phyloP scores from a whole-genome alignment of 2,329 filamentous ascomycete species.

The Monilinia fructigena region DNA sequence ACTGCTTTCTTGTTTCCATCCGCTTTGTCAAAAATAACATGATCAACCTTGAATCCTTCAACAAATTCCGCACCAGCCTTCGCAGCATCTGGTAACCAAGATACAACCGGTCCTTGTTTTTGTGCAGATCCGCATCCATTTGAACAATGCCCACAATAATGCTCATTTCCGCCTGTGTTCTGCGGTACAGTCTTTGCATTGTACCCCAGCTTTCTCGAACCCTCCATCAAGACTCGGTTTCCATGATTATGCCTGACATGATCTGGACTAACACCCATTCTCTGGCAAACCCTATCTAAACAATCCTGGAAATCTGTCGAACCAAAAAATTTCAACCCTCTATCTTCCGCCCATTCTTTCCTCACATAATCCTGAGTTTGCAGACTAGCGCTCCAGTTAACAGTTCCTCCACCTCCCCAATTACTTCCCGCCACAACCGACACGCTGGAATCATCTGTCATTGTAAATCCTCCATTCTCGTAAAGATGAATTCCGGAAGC shows the following conservation, averaged over 20 bases:
- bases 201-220: slow-evolving; percentile 71
- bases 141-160: slow-evolving; percentile 69
- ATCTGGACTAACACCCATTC: slow-evolving; percentile 71
- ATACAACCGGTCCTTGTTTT: slow-evolving; percentile 76
- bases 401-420: slow-evolving; percentile 82
- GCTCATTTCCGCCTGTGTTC: slow-evolving; percentile 71
- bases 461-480: slow-evolving; percentile 61
- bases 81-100: slow-evolving; percentile 77
- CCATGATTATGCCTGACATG: slow-evolving; percentile 69
- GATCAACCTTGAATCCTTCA: slow-evolving; percentile 74
- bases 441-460: slow-evolving; percentile 57
- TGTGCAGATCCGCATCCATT: slow-evolving; percentile 63
- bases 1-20: slow-evolving; percentile 54
- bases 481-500: slow-evolving; percentile 63
- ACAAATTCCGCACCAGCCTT: slow-evolving; percentile 76
- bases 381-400: slow-evolving; percentile 76
- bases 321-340: slow-evolving; percentile 70
- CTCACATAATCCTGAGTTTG: slow-evolving; percentile 73
- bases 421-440: slow-evolving; percentile 65
- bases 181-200: slow-evolving; percentile 68
- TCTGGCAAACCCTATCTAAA: slow-evolving; percentile 73
- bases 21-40: slow-evolving; percentile 64
- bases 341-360: slow-evolving; percentile 70
- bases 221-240: slow-evolving; percentile 72
- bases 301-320: slow-evolving; percentile 72